Base-by-base conservation (phyloP, 495 filamentous ascomycete species). In the Haplographium delicatum region DNA sequence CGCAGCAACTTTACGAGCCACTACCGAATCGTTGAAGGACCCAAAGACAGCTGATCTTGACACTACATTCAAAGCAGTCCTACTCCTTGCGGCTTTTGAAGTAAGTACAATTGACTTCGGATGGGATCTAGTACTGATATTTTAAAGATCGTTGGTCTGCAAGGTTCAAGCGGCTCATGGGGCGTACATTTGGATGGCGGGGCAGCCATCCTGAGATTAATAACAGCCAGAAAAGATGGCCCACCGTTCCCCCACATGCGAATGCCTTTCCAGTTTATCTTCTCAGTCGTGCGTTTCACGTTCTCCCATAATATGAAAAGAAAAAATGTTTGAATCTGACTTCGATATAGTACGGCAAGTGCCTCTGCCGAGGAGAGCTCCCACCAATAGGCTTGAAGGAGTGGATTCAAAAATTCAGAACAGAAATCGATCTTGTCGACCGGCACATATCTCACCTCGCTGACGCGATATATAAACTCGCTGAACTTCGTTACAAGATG, bases 11-110 rank as follows among this genome's bases (percentile, higher is more conserved):
- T 23, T 60, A 5, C 8, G 35, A 20, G 15, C 26, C 13, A 33
- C 50, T 23, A 47, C 31, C 11, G 11, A n/a, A 11, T 34, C 37
- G 2, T 25, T 60, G 18, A 27, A 47, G 19, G 41, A 50, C n/a
- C 44, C 50, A 19, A 31, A 42, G 4, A 50, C 18, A 11, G 19
- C 44, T 3, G 39, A 60, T 23, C 26, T 56, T 8, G 23, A 35
- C 19, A 18, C 22, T 8, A 50, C 37, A 2, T 56, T 60, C 18
- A 56, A 53, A 30, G 31, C 44, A 3, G 45, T 51, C 4, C 50
- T 54, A 37, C 20, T 56, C 3, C 49, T 60, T 13, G 50, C 49
- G 11, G 50, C 50, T 3, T 60, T 56, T 31, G 56, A 59, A 35
- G 56, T 59, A 41, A 55, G 26, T 37, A 2, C 10, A n/a, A n/a